Evolutionary conservation across 2,329 filamentous ascomycete species (phyloP).

Genomic region (Aspergillus pseudoglaucus): DNA sequence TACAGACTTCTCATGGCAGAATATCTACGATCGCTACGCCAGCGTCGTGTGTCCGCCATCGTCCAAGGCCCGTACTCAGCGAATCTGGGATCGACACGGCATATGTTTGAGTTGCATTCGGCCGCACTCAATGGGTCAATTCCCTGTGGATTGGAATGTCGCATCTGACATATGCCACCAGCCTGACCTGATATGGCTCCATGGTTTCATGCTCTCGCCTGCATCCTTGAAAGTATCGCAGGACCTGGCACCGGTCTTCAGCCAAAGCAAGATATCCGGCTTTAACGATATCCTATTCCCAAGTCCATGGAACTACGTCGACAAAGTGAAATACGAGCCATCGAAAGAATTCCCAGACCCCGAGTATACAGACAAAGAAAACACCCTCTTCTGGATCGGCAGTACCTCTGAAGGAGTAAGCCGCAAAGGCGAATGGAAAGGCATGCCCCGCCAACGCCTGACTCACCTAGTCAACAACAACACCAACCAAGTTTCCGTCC

Average conservation of each 20-base stretch:
- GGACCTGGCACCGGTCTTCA: conserved; percentile 67
- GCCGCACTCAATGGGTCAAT: conserved; percentile 61
- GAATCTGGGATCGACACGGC: conserved; percentile 57
- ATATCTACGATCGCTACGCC: conserved; percentile 37
- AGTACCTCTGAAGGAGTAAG: conserved; percentile 52
- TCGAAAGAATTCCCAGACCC: conserved; percentile 47
- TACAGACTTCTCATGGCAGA: conserved; percentile 33
- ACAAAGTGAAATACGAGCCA: conserved; percentile 49
- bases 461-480: conserved; percentile 62
- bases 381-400: conserved; percentile 70
- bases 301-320: conserved; percentile 55
- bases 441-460: conserved; percentile 63
- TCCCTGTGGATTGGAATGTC: conserved; percentile 59
- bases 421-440: conserved; percentile 54
- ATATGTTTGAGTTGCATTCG: conserved; percentile 59
- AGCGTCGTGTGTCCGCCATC: conserved; percentile 55
- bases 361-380: conserved; percentile 56
- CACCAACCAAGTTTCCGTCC: conserved; percentile 47
- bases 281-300: conserved; percentile 76
- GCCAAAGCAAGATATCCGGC: conserved; percentile 62
- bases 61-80: conserved; percentile 53
- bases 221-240: conserved; percentile 57
- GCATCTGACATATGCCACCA: conserved; percentile 68
- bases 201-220: conserved; percentile 65
- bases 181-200: conserved; percentile 66